These are phyloP conservation scores for Funneliformis mosseae DNA, from an alignment of 192 early-diverging fungal species.

Conservation along the genomic window DNA sequence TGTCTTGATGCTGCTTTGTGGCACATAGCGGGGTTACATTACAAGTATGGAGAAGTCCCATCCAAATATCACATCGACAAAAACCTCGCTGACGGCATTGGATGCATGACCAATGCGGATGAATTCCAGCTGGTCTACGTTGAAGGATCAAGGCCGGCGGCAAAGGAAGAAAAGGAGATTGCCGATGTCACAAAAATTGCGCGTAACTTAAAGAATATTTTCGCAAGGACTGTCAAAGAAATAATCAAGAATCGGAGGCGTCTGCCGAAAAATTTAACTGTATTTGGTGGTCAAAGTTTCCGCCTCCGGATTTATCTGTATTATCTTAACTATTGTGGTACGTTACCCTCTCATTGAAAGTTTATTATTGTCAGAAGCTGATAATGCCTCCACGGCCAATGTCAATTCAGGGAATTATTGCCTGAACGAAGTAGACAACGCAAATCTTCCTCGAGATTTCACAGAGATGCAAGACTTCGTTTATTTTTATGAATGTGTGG, in stretches of 20 bases:
- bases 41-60: slow-evolving; percentile 26
- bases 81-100: slow-evolving; percentile 21
- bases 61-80: slow-evolving; percentile 29
- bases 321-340: slow-evolving; percentile 39
- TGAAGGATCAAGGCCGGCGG: slow-evolving; percentile 29
- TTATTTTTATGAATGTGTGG: slow-evolving; percentile 36
- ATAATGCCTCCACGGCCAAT: slow-evolving; percentile 17
- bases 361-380: slow-evolving; percentile 29
- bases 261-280: slow-evolving; percentile 20
- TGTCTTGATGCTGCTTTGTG: slow-evolving; percentile 24
- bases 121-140: slow-evolving; percentile 33
- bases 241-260: slow-evolving; percentile 30
- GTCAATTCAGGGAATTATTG: slow-evolving; percentile 33
- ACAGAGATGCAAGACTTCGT: slow-evolving; percentile 33
- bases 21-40: slow-evolving; percentile 30
- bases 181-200: slow-evolving; percentile 28
- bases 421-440: slow-evolving; percentile 34
- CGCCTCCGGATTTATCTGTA: slow-evolving; percentile 31
- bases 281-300: slow-evolving; percentile 37
- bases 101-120: slow-evolving; percentile 29
- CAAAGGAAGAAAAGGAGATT: slow-evolving; percentile 33
- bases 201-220: slow-evolving; percentile 36
- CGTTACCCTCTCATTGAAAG: slow-evolving; percentile 23
- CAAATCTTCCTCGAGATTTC: slow-evolving; percentile 34
- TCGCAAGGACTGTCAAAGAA: slow-evolving; percentile 34